phyloP scores from a whole-genome alignment of 352 stramenopile genomes.

The Peronospora belbahrii region DNA sequence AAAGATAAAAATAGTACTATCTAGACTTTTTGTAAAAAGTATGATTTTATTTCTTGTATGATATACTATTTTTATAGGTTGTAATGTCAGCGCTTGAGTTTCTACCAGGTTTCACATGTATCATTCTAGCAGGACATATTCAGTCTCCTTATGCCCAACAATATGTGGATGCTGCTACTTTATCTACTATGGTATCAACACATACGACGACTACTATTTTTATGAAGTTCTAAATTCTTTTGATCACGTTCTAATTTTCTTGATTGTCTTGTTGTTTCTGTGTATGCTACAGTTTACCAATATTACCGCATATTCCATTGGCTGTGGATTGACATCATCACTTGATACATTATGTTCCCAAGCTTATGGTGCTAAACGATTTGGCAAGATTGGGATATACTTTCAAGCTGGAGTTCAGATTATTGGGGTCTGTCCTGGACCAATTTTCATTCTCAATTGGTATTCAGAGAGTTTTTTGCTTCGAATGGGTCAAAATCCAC shows the following conservation, averaged over 20 bases:
- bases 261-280: no score
- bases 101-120: conserved; percentile 40
- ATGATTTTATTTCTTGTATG: neutral
- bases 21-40: no score
- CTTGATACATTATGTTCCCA: conserved; percentile 75
- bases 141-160: conserved; percentile 43
- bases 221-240: neutral
- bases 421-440: conserved; percentile 36
- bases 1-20: no score
- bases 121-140: conserved; percentile 61
- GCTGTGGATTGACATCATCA: conserved; percentile 54
- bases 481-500: conserved; percentile 40
- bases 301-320: conserved; percentile 53
- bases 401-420: conserved; percentile 61
- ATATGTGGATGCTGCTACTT: conserved; percentile 58
- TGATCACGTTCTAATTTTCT: neutral
- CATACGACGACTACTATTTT: no score
- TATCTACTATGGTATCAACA: conserved; percentile 58
- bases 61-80: conserved; percentile 11
- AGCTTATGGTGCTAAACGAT: conserved; percentile 49
- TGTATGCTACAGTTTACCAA: conserved; percentile 44
- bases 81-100: conserved; percentile 43
- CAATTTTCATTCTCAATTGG: conserved; percentile 57
- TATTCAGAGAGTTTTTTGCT: conserved; percentile 48
- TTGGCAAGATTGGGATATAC: conserved; percentile 69